Conservation (phyloP, 257 asterid genomes). For the Capsicum chinense region DNA sequence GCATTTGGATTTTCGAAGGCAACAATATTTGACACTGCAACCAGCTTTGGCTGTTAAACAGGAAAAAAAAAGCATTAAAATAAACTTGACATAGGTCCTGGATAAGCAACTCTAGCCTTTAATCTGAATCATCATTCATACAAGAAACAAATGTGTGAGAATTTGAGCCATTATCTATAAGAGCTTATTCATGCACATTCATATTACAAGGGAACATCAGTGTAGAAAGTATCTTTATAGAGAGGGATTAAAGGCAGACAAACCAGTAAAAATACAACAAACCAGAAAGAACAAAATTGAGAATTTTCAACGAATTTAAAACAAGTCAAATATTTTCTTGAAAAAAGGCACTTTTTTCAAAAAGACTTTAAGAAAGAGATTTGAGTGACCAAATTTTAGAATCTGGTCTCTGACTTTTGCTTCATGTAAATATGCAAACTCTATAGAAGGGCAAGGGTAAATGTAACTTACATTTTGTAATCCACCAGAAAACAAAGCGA, state of each 20-base stretch:
- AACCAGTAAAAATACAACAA: background rate
- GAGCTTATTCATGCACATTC: background rate
- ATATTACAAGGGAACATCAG: background rate
- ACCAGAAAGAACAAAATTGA: background rate
- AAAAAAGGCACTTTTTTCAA: background rate
- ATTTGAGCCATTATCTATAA: background rate
- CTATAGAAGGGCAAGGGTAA: slow-evolving; percentile 5
- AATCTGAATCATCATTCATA: background rate
- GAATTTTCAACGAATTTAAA: background rate
- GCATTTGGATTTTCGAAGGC: slow-evolving; percentile 84
- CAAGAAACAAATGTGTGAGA: background rate
- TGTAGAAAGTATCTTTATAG: background rate
- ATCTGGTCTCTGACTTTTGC: background rate
- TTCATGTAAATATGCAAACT: background rate
- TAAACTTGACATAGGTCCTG: background rate
- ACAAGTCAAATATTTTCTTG: background rate
- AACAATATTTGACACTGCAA: slow-evolving; percentile 64
- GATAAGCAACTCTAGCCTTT: background rate
- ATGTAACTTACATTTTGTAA: slow-evolving; percentile 56
- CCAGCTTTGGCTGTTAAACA: slow-evolving; percentile 76
- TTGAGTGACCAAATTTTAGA: background rate
- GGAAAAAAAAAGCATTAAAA: slow-evolving; percentile 7
- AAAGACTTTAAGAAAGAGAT: background rate
- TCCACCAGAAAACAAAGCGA: slow-evolving; percentile 90
- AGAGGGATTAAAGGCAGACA: background rate